Base-by-base conservation (phyloP, 73 alveolate species). In the Symbiodinium pilosum region DNA sequence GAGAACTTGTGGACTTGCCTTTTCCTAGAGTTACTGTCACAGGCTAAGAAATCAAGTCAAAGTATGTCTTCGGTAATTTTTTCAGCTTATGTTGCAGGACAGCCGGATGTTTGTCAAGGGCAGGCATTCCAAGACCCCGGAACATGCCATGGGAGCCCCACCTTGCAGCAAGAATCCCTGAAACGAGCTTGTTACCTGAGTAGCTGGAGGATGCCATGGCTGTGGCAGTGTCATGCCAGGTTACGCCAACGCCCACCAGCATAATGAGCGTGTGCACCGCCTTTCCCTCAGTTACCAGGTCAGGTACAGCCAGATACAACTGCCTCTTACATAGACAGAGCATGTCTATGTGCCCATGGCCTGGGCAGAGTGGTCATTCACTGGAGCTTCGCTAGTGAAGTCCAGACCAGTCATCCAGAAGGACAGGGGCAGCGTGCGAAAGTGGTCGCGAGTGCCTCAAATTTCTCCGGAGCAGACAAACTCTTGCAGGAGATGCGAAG, bases 321-420 rank as follows among this genome's bases (percentile, higher is more conserved):
- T n/a, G n/a, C n/a, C n/a, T n/a, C n/a, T n/a, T n/a, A n/a, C n/a
- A n/a, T n/a, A n/a, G n/a, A n/a, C n/a, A n/a, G n/a, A n/a, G n/a
- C n/a, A n/a, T n/a, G n/a, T n/a, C n/a, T n/a, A 47, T 47, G 86
- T 16, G 42, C 42, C 39, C 39, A 30, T 36, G 30, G 83, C 97
- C 97, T 91, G 97, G 38, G 97, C 97, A 4, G 89, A 43, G 40
- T 91, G 97, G 97, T 91, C 97, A 42, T 91, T 91, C 75, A 91
- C 41, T 5, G 97, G 97, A 26, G 97, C 97, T 69, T 91, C 97
- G 41, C 97, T 91, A 77, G 97, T 91, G 52, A 91, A 91, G 41
- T 42, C 77, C 88, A 91, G 47, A 14, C 89, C 97, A 16, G 97
- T 91, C 97, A 91, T 91, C 97, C 97, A 91, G n/a, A 91, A 24